A percentile compares a stretch with the other conserved stretches of the same genome.
These are phyloP conservation scores for Pisolithus tinctorius DNA, from an alignment of 768 basidiomycete genomes.

Conservation along the genomic window DNA sequence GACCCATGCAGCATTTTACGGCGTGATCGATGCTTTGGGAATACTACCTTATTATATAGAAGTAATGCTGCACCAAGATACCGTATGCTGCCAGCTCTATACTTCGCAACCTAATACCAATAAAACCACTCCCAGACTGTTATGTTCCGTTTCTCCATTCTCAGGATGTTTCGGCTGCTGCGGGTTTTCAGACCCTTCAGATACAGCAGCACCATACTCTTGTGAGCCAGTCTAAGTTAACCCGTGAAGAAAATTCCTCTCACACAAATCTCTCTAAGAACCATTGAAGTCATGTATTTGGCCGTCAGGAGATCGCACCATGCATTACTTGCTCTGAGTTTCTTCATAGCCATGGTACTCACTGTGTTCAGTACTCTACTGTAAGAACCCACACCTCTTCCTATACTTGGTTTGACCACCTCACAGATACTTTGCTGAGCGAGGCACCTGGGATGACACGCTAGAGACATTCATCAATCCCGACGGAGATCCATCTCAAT, in stretches of 20 bases:
- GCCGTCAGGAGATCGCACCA: slow-evolving; percentile 81
- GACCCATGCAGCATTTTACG: slow-evolving; percentile 59
- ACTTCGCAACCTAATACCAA: background rate
- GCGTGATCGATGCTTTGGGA: slow-evolving; percentile 77
- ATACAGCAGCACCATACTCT: slow-evolving; percentile 73
- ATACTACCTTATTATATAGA: slow-evolving; percentile 90
- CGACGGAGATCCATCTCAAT: slow-evolving; percentile 78
- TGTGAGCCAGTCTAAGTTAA: slow-evolving; percentile 40
- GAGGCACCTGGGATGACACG: slow-evolving; percentile 82
- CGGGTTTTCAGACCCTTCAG: slow-evolving; percentile 89
- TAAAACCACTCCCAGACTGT: slow-evolving; percentile 46
- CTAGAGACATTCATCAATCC: slow-evolving; percentile 77
- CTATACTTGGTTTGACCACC: background rate
- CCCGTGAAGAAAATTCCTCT: background rate
- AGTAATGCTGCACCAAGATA: slow-evolving; percentile 76
- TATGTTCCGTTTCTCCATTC: slow-evolving; percentile 84
- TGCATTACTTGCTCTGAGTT: slow-evolving; percentile 78
- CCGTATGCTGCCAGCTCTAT: slow-evolving; percentile 40
- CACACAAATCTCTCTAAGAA: slow-evolving; percentile 34
- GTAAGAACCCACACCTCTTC: slow-evolving; percentile 32
- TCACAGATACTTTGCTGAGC: slow-evolving; percentile 77
- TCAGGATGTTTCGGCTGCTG: slow-evolving; percentile 82
- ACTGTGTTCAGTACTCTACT: slow-evolving; percentile 84
- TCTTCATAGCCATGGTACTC: slow-evolving; percentile 84
- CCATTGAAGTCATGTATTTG: slow-evolving; percentile 90